phyloP scores from a whole-genome alignment of 495 filamentous ascomycete species.

The Sabuloglossum arenarium region DNA sequence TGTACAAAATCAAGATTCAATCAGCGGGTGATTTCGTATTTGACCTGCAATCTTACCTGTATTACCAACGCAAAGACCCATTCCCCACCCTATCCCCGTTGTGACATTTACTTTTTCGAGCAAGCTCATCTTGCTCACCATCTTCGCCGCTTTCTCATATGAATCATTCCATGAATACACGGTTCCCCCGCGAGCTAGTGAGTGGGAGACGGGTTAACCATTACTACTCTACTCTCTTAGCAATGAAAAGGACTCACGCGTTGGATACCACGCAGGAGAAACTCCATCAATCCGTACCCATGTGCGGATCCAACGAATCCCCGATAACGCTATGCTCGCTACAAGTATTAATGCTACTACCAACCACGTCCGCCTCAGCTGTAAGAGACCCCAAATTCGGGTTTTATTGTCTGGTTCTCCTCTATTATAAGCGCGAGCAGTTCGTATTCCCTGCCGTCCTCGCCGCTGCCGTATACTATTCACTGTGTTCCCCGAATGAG shows the following conservation, averaged over 20 bases:
- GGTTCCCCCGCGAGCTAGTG: conserved; percentile 43
- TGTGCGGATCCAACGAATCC: too few relatives aligned
- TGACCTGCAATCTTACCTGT: conserved; percentile 26
- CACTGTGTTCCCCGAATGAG: background rate
- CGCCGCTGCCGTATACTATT: background rate
- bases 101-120: conserved; percentile 90
- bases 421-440: background rate
- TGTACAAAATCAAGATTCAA: conserved; percentile 1
- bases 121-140: conserved; percentile 70
- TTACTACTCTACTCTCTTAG: background rate
- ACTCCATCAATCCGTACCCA: too few relatives aligned
- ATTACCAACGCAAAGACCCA: conserved; percentile 82
- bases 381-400: background rate
- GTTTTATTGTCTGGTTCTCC: too few relatives aligned
- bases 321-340: background rate
- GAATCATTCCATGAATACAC: conserved; percentile 48
- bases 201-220: too few relatives aligned
- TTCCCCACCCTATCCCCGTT: conserved; percentile 78
- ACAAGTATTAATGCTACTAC: background rate
- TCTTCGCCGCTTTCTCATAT: conserved; percentile 56
- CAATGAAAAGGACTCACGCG: background rate
- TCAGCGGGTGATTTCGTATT: background rate
- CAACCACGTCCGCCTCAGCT: background rate
- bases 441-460: background rate
- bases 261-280: conserved; percentile 6